Conservation (phyloP, 257 asterid genomes). For the Solanum corneliomulleri region DNA sequence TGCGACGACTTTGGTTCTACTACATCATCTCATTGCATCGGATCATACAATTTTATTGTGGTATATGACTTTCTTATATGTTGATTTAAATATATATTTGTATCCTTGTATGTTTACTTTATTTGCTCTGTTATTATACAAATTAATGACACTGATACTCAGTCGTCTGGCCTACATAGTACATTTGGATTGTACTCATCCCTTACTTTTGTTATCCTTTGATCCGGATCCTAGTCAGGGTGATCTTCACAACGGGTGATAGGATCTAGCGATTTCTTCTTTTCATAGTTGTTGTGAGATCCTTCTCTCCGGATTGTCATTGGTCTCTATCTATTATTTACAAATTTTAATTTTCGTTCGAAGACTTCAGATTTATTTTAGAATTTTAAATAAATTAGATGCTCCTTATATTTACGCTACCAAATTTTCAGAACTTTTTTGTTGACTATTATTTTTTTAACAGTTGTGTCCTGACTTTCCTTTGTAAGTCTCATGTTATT, state of each 20-base stretch:
- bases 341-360: not conserved
- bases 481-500: too few species aligned
- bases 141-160: not conserved
- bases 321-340: not conserved
- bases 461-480: not conserved
- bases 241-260: not conserved
- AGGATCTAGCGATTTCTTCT: too few species aligned
- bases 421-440: not conserved
- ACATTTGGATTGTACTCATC: not conserved
- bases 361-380: not conserved
- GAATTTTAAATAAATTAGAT: too few species aligned
- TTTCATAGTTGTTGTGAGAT: not conserved
- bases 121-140: not conserved
- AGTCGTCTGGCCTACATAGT: not conserved
- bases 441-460: not conserved
- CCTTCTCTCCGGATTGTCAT: rapidly evolving
- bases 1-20: not conserved
- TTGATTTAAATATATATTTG: too few species aligned
- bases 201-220: not conserved
- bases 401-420: not conserved
- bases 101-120: not conserved
- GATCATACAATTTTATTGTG: not conserved
- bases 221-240: not conserved
- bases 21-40: not conserved
- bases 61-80: not conserved